Conservation (phyloP, 345 rosid genomes). For the Sonneratia caseolaris region DNA sequence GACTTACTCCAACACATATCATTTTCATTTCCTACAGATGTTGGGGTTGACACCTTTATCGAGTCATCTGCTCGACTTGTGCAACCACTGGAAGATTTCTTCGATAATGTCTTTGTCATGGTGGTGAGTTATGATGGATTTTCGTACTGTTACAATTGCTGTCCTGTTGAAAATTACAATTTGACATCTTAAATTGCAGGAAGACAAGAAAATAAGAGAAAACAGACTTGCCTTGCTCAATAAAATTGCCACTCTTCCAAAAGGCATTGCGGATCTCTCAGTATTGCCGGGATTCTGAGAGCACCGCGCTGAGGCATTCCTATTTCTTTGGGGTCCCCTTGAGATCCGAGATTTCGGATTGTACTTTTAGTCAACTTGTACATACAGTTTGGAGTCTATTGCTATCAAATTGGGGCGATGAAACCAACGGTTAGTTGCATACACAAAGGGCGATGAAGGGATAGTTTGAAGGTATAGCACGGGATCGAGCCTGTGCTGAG, state of each 20-base stretch:
- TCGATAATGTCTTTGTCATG: slow-evolving; percentile 86
- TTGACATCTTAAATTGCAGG: slow-evolving; percentile 31
- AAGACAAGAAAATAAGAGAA: slow-evolving; percentile 55
- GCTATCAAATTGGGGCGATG: neutral
- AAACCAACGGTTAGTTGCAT: too few species aligned
- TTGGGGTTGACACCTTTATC: slow-evolving; percentile 62
- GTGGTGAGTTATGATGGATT: slow-evolving; percentile 53
- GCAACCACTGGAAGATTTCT: slow-evolving; percentile 81
- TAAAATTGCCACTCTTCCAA: slow-evolving; percentile 66
- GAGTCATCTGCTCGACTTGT: slow-evolving; percentile 54
- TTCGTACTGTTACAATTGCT: neutral
- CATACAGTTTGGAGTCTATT: neutral
- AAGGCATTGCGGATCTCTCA: slow-evolving; percentile 66
- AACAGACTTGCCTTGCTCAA: slow-evolving; percentile 75
- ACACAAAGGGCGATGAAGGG: too few species aligned
- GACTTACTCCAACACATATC: neutral
- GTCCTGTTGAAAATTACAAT: neutral
- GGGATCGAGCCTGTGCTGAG: too few species aligned
- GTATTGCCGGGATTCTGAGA: slow-evolving; percentile 71
- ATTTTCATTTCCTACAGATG: slow-evolving; percentile 28
- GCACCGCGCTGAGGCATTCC: neutral
- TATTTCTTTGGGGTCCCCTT: neutral
- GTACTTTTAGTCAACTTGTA: neutral
- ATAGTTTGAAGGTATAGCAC: too few species aligned
- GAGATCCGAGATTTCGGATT: neutral